These are phyloP conservation scores for Tolypocladium tundrense DNA, from an alignment of 2,329 filamentous ascomycete species.

Conservation along the genomic window DNA sequence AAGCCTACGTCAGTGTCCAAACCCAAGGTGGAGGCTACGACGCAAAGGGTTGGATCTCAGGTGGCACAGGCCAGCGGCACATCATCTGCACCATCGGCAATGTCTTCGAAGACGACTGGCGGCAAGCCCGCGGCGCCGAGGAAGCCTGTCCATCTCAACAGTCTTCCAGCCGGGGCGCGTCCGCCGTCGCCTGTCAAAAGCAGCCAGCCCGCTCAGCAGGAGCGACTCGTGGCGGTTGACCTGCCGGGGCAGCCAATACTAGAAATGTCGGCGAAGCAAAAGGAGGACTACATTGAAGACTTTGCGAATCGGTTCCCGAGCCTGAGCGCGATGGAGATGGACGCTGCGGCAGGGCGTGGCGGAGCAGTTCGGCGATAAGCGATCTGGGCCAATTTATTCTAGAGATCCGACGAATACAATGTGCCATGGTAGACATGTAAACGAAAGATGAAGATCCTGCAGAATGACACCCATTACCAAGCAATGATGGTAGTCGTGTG, in stretches of 20 bases:
- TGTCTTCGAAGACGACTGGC: conserved; percentile 15
- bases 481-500: not conserved
- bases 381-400: not conserved
- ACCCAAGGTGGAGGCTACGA: conserved; percentile 15
- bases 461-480: not conserved
- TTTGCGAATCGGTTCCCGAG: conserved; percentile 85
- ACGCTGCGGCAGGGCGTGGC: conserved; percentile 42
- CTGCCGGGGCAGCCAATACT: conserved; percentile 37
- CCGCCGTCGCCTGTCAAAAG: conserved; percentile 35
- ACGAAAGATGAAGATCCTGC: not conserved
- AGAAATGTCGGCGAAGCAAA: conserved; percentile 47
- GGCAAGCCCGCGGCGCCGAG: conserved; percentile 45
- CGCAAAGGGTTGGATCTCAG: conserved; percentile 10
- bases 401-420: not conserved
- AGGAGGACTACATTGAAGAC: conserved; percentile 54
- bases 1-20: conserved; percentile 36
- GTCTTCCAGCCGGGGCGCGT: conserved; percentile 32
- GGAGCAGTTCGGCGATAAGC: conserved; percentile 19
- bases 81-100: conserved; percentile 12
- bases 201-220: conserved; percentile 14
- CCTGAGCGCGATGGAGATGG: conserved; percentile 76
- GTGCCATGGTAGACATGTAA: not conserved
- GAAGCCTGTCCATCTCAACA: conserved; percentile 53
- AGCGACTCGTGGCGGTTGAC: conserved; percentile 33
- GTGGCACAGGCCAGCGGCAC: conserved; percentile 4